phyloP scores from a whole-genome alignment of 1,284 basidiomycete species.

The Coniferiporia weirii region DNA sequence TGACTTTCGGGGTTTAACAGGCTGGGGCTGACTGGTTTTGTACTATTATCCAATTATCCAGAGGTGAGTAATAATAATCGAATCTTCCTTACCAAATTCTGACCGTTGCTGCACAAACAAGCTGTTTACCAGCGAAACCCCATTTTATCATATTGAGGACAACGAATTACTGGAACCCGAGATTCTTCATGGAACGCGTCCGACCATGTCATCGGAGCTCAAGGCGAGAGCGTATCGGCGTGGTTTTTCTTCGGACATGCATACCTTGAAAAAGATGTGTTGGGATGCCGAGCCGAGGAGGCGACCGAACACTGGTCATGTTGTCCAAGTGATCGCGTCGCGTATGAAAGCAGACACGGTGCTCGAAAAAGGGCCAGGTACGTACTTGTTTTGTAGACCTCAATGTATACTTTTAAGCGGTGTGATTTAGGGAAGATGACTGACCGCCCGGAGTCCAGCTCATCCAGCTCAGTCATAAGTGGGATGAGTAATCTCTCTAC shows the following conservation, averaged over 20 bases:
- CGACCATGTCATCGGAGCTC: constrained; percentile 1
- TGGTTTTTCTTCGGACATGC: background rate
- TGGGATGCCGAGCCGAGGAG: background rate
- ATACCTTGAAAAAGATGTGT: background rate
- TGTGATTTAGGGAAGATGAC: background rate
- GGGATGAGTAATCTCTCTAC: background rate
- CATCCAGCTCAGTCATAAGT: background rate
- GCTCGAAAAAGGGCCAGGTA: background rate
- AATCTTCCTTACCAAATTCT: background rate
- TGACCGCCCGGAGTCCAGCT: background rate
- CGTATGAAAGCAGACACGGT: too few species aligned
- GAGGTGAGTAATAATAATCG: background rate
- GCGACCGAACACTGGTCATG: background rate
- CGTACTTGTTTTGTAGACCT: background rate
- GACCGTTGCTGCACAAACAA: background rate
- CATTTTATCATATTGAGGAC: constrained; percentile 1
- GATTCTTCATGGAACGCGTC: constrained; percentile 3
- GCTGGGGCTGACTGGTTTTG: too few species aligned
- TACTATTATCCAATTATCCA: background rate
- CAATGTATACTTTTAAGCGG: background rate
- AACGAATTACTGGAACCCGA: background rate
- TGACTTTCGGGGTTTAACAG: background rate
- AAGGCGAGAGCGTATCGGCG: background rate
- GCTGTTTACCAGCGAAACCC: background rate
- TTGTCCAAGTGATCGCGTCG: background rate